These are phyloP conservation scores for Apiospora saccharicola DNA, from an alignment of 2,329 filamentous ascomycete species.

Conservation along the genomic window DNA sequence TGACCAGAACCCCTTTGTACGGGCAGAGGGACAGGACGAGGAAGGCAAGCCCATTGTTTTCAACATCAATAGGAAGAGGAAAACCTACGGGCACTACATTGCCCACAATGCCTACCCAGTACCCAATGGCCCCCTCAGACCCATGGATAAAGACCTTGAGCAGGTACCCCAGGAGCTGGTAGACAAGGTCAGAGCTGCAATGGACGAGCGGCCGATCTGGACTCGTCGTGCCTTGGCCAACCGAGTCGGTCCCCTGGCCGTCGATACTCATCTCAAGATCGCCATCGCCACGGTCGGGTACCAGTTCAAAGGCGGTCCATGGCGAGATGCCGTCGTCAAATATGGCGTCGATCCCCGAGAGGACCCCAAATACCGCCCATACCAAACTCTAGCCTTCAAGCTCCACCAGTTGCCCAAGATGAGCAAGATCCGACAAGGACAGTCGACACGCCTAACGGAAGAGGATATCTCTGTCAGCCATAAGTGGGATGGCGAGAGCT, in stretches of 20 bases:
- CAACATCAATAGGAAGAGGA: slow-evolving; percentile 64
- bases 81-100: slow-evolving; percentile 63
- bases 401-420: slow-evolving; percentile 56
- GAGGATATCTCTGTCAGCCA: slow-evolving; percentile 64
- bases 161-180: slow-evolving; percentile 69
- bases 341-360: slow-evolving; percentile 87
- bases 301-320: slow-evolving; percentile 91
- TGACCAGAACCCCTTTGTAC: slow-evolving; percentile 83
- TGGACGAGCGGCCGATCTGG: slow-evolving; percentile 82
- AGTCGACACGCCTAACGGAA: slow-evolving; percentile 46
- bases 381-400: slow-evolving; percentile 91
- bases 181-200: slow-evolving; percentile 66
- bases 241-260: slow-evolving; percentile 61
- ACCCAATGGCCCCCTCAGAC: slow-evolving; percentile 65
- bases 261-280: slow-evolving; percentile 70
- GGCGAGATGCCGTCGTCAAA: slow-evolving; percentile 84
- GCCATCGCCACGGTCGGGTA: slow-evolving; percentile 87
- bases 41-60: slow-evolving; percentile 59
- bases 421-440: slow-evolving; percentile 54
- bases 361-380: slow-evolving; percentile 78
- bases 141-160: slow-evolving; percentile 65
- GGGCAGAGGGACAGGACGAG: slow-evolving; percentile 63
- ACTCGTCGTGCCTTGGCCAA: slow-evolving; percentile 85
- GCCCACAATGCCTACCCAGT: slow-evolving; percentile 68
- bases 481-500: slow-evolving; percentile 80